These are phyloP conservation scores for Apiotrichum domesticum DNA, from an alignment of 1,284 basidiomycete genomes.

Conservation along the genomic window DNA sequence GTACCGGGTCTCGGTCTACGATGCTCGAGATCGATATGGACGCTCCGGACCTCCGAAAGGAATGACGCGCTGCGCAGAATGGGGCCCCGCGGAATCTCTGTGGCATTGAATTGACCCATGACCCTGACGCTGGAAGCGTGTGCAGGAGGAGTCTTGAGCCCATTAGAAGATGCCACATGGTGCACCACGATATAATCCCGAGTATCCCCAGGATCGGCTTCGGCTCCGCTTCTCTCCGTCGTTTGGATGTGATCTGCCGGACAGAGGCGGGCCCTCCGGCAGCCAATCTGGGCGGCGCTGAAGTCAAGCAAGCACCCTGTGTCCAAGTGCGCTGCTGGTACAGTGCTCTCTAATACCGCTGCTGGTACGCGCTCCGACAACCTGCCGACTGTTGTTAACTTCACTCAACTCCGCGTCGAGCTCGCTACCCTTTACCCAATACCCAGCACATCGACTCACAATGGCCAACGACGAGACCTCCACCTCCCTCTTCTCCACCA, in stretches of 20 bases:
- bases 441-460: constrained; percentile 1
- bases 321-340: no score
- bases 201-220: background rate
- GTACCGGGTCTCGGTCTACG: no score
- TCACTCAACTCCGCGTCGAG: constrained; percentile 2
- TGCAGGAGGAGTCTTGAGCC: no score
- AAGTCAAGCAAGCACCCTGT: background rate
- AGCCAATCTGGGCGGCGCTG: constrained; percentile 9
- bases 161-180: no score
- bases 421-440: background rate
- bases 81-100: no score
- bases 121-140: no score
- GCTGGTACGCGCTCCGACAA: background rate
- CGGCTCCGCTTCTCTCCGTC: background rate
- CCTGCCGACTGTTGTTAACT: background rate
- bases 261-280: background rate
- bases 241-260: no score
- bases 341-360: background rate
- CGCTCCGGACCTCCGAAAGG: no score
- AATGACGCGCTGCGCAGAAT: no score
- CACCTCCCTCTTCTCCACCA: constrained; percentile 30
- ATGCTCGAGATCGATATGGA: no score
- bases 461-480: constrained; percentile 20
- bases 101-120: no score
- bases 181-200: background rate